Base-by-base conservation (phyloP, 2,329 filamentous ascomycete genomes). In the Monilinia aucupariae region DNA sequence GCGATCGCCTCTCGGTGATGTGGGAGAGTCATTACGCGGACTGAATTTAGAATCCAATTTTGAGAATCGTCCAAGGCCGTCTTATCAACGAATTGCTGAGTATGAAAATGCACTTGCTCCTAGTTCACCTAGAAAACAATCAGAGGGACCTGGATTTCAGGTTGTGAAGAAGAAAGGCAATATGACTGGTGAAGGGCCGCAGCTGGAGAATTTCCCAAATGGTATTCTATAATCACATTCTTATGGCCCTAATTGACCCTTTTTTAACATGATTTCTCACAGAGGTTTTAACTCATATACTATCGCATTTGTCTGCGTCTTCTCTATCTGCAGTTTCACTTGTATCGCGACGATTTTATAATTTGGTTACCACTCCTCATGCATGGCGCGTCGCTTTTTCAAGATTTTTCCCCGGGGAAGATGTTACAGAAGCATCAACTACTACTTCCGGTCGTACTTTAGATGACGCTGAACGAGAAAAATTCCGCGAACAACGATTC, bases 301-400 rank as follows among this genome's bases (percentile, higher is more conserved):
- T 97, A 63, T 96, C 94, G 47, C 90, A 97, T 77, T 80, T 99
- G 59, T 88, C 92, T 59, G 91, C 92, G 12, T 85, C 90, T 66
- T 92, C 93, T 30, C 84, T 97, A 70, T 86, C 88, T 22, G 84
- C 88, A 12, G 88, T 96, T 13, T 88, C 92, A 22, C 82, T 96
- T 58, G 91, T 97, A 37, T 97, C 91, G 41, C 90, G 87, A 71
- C 89, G 90, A 61, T 96, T 97, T 73, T 90, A 96, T 75, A 82
- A 83, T 59, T 80, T 97, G 48, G 89, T 97, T 62, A 96, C 91
- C 5, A 93, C 90, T 1, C 91, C 92, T 20, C 91, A 97, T 76
- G 92, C 92, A 9, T 97, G 93, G 93, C 86, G 91, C 67, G 90
- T 92, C 73, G 93, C 92, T 7, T 97, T 97, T 73, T 84, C 91